A percentile compares a stretch with the other conserved stretches of the same genome.
Conservation (phyloP, 345 rosid genomes). For the Acer yangbiense region DNA sequence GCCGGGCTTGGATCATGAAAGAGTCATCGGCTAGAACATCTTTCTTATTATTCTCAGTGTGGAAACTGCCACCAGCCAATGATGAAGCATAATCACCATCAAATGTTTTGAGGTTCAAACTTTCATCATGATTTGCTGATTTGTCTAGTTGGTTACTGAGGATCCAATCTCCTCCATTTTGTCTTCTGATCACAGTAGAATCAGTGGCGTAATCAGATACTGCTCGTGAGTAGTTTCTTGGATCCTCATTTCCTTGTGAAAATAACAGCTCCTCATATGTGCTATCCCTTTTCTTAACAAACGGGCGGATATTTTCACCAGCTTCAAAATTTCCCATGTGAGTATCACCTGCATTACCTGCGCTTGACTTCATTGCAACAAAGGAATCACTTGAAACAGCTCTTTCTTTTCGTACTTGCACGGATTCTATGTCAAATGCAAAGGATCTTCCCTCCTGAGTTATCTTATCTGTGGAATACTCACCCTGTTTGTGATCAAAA, state of each 20-base stretch:
- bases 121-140: constrained; percentile 38
- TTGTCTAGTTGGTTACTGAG: constrained; percentile 41
- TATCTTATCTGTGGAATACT: constrained; percentile 32
- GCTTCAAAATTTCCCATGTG: constrained; percentile 44
- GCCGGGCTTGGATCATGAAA: constrained; percentile 75
- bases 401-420: constrained; percentile 44
- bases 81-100: constrained; percentile 42
- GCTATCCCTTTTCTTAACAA: constrained; percentile 43
- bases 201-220: constrained; percentile 45
- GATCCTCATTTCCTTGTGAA: constrained; percentile 38
- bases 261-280: constrained; percentile 55
- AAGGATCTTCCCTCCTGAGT: constrained; percentile 35
- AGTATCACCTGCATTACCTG: constrained; percentile 40
- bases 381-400: constrained; percentile 60
- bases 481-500: constrained; percentile 36
- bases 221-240: constrained; percentile 33
- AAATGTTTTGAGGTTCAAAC: constrained; percentile 45
- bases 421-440: constrained; percentile 39
- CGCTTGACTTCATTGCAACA: constrained; percentile 41
- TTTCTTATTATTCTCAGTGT: constrained; percentile 41
- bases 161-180: constrained; percentile 76
- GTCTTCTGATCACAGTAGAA: constrained; percentile 51
- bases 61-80: constrained; percentile 34
- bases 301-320: constrained; percentile 38
- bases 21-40: constrained; percentile 77